phyloP scores from a whole-genome alignment of 129 eudicot species.

The Chrysanthemum makinoi region DNA sequence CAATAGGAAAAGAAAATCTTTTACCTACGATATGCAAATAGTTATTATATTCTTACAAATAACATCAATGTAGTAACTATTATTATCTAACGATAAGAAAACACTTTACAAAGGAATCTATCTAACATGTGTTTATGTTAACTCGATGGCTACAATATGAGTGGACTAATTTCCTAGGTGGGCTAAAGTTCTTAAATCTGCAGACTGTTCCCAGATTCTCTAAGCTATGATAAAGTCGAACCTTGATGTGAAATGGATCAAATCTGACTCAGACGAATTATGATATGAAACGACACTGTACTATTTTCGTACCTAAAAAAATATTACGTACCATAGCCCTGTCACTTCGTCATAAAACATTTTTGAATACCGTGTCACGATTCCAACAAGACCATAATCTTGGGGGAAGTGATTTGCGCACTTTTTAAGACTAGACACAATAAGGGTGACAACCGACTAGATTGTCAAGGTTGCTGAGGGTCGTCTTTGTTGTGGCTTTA shows the following conservation, averaged over 20 bases:
- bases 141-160: neutral
- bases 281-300: neutral
- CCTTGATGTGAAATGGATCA: neutral
- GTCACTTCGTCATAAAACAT: neutral
- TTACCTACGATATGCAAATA: too few relatives aligned
- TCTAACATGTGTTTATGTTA: conserved; percentile 1
- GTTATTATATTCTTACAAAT: too few relatives aligned
- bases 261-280: neutral
- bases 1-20: too few relatives aligned
- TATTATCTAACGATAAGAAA: neutral
- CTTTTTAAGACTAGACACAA: too few relatives aligned
- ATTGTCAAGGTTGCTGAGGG: too few relatives aligned
- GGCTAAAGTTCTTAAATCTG: neutral
- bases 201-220: conserved; percentile 13
- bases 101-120: conserved; percentile 1
- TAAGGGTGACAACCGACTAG: too few relatives aligned
- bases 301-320: neutral
- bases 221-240: neutral
- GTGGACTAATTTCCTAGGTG: conserved; percentile 1
- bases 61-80: too few relatives aligned
- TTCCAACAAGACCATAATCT: neutral
- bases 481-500: too few relatives aligned
- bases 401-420: too few relatives aligned
- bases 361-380: neutral
- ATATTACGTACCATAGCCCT: neutral